These are phyloP conservation scores for Mycena indigotica DNA, from an alignment of 768 basidiomycete genomes.

Conservation along the genomic window DNA sequence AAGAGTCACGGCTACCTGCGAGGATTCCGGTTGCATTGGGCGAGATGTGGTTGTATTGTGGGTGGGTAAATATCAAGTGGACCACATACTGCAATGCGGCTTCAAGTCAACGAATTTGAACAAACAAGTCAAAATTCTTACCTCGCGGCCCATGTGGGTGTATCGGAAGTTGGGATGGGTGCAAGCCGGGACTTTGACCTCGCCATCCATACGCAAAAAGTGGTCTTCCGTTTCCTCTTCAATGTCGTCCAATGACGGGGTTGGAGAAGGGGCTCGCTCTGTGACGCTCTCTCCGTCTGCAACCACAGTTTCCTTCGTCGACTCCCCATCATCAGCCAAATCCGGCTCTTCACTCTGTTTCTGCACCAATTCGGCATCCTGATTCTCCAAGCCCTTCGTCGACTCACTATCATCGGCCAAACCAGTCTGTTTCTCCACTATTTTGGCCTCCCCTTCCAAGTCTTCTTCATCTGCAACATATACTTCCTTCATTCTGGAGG, in stretches of 20 bases:
- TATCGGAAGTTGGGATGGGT: conserved; percentile 7
- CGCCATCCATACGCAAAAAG: conserved; percentile 6
- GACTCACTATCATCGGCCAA: neutral
- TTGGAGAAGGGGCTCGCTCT: conserved; percentile 2
- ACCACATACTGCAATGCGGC: conserved; percentile 3
- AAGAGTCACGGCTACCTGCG: neutral
- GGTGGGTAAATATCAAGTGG: conserved; percentile 6
- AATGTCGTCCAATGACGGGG: neutral
- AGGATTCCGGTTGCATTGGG: conserved; percentile 6
- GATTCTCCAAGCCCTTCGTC: neutral
- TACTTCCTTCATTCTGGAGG: conserved; percentile 6
- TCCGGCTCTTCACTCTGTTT: neutral
- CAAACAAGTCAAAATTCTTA: neutral
- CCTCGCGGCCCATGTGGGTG: conserved; percentile 10
- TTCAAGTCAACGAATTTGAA: neutral
- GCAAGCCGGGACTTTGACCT: conserved; percentile 4
- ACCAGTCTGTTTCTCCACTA: neutral
- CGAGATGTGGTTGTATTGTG: conserved; percentile 13
- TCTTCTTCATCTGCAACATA: neutral
- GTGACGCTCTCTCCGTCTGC: neutral
- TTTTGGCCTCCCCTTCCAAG: neutral
- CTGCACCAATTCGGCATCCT: neutral
- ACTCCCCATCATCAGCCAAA: neutral
- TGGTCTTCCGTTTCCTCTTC: conserved; percentile 1
- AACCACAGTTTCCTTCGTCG: neutral